These are phyloP conservation scores for Yueomyces sp. DNA, from an alignment of 1,139 yeast species.

Conservation along the genomic window DNA sequence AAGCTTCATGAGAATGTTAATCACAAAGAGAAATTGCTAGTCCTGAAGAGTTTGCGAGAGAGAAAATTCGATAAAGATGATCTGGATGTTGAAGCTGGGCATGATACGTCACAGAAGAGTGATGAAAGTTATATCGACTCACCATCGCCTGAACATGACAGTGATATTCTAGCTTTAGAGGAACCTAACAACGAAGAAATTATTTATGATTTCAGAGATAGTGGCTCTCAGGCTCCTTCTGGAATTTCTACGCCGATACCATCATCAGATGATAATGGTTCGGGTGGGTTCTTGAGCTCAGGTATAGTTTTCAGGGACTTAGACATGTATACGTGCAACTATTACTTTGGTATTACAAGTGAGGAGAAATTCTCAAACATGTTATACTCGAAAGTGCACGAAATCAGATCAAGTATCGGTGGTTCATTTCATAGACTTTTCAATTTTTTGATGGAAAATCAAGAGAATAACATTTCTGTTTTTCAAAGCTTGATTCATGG, in stretches of 20 bases:
- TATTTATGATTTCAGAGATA: constrained; percentile 1
- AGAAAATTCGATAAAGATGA: constrained; percentile 22
- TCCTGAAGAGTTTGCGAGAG: constrained; percentile 24
- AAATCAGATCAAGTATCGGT: constrained; percentile 52
- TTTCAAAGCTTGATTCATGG: constrained; percentile 56
- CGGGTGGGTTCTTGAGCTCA: not conserved
- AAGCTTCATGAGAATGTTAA: constrained; percentile 8
- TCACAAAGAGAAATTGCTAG: constrained; percentile 21
- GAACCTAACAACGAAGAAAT: not conserved
- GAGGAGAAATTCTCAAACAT: constrained; percentile 40
- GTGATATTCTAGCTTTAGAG: not conserved
- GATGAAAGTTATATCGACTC: constrained; percentile 4
- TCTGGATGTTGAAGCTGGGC: constrained; percentile 26
- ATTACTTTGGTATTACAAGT: constrained; percentile 30
- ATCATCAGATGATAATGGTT: not conserved
- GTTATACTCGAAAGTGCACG: constrained; percentile 49
- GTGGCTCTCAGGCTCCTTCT: constrained; percentile 2
- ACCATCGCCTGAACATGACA: not conserved
- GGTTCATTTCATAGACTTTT: constrained; percentile 50
- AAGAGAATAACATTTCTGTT: constrained; percentile 55
- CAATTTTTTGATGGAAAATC: constrained; percentile 35
- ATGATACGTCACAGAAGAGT: constrained; percentile 9
- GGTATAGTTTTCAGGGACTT: constrained; percentile 35
- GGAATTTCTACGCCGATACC: constrained; percentile 6
- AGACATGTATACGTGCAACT: constrained; percentile 45